Percentiles rank a stretch among this genome's conserved stretches.
These are phyloP conservation scores for Ligustrum vulgare DNA, from an alignment of 257 asterid genomes.

Conservation along the genomic window DNA sequence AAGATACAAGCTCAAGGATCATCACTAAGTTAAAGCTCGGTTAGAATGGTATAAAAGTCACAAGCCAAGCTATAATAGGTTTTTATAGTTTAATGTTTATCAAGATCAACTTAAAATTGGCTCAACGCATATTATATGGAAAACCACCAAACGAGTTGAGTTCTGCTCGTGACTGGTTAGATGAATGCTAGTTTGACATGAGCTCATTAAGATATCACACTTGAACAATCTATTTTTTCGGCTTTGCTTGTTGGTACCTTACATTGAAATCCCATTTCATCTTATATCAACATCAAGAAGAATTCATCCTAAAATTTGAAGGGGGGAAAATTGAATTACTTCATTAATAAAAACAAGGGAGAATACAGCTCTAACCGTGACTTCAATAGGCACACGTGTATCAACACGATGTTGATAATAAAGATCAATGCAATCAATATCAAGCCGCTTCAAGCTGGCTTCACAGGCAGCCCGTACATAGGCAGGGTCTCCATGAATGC, in stretches of 20 bases:
- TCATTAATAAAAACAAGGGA: neutral
- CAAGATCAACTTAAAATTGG: neutral
- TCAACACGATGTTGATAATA: constrained; percentile 32
- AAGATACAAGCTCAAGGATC: neutral
- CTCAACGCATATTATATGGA: neutral
- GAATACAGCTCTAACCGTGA: constrained; percentile 21
- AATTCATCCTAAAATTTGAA: neutral
- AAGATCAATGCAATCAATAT: constrained; percentile 30
- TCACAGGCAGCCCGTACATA: constrained; percentile 26
- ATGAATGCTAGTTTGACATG: neutral
- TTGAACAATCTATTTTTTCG: neutral
- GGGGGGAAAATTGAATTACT: too few species aligned
- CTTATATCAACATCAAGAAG: neutral
- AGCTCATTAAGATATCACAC: neutral
- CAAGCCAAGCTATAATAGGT: neutral
- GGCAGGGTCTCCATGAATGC: constrained; percentile 25
- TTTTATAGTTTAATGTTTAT: neutral
- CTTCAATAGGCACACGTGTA: constrained; percentile 22
- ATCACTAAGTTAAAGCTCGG: neutral
- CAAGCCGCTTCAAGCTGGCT: constrained; percentile 34
- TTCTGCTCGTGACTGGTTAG: neutral
- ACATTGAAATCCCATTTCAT: neutral
- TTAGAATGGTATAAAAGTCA: neutral
- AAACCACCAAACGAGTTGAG: neutral
- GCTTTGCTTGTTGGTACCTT: neutral